Base-by-base conservation (phyloP, 768 basidiomycete genomes). In the Jaapia argillacea region DNA sequence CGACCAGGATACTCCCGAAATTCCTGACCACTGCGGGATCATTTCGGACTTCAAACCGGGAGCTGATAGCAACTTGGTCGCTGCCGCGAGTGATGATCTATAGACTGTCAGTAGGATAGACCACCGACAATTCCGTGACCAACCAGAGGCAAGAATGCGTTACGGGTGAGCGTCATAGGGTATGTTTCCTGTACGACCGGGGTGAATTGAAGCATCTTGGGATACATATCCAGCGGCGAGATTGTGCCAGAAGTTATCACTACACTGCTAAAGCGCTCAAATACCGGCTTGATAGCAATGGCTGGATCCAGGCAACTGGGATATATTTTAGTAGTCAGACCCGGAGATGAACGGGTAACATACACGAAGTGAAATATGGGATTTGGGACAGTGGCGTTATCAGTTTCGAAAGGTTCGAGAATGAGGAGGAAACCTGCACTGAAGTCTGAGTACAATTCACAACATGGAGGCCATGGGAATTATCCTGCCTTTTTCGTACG, bases 171-270 rank as follows among this genome's bases (percentile, higher is more conserved):
- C 16, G 96, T 93, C 96, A 99, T 99, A 1, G 94, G 78, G 65
- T 99, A 99, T 1, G 87, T 89, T 62, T 97, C 93, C 65, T 92
- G 87, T 4, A 97, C 87, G 16, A 94, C 92, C 2, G 96, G 93
- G 14, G 88, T 89, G 62, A 99, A 99, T 52, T 92, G 90, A 24
- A 99, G 72, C 88, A 99, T 99, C 65, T 98, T 99, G 10, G 96
- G 96, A 61, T 99, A 99, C 96, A 99, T 99, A 64, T 99, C 96
- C 45, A 99, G 64, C 2, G 96, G 96, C 1, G 93, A 97, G 53
- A 99, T 91, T 7, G 96, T 99, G 53, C 96, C 96, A 3, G 92
- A 97, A 0, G 96, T 99, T 59, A 99, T 99, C 50, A 99, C 91
- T 18, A 99, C 96, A 48, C 86, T 90, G 59, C 89, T 93, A 59